Conservation (phyloP, 441 rosid genomes). For the Cnidoscolus chayamansa region DNA sequence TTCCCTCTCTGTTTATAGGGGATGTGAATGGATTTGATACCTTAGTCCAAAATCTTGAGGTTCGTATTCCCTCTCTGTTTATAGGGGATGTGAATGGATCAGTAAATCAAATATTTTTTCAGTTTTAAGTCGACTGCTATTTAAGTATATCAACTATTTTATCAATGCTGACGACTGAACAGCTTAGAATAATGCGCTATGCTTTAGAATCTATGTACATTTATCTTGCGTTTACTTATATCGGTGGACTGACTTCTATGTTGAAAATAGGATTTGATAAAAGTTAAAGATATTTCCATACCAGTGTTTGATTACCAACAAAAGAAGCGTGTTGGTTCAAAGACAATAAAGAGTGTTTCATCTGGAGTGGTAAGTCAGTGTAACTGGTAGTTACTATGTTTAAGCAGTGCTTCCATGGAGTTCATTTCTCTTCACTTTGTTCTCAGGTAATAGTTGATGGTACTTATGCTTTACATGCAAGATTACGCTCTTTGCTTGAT, state of each 20-base stretch:
- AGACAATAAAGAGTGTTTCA: constrained; percentile 56
- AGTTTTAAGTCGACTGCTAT: neutral
- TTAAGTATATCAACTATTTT: no score
- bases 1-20: constrained; percentile 13
- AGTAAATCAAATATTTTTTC: neutral
- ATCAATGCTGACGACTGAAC: neutral
- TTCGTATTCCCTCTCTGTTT: constrained; percentile 28
- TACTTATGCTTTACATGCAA: constrained; percentile 87
- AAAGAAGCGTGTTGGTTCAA: constrained; percentile 57
- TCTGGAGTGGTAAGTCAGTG: constrained; percentile 70
- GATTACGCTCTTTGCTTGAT: constrained; percentile 92
- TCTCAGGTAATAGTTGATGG: constrained; percentile 96
- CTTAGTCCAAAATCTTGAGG: constrained; percentile 79
- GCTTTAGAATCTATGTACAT: constrained; percentile 1
- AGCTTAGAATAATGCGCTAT: neutral
- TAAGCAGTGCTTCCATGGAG: constrained; percentile 19
- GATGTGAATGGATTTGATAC: constrained; percentile 46
- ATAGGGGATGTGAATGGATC: constrained; percentile 13
- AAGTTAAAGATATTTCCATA: constrained; percentile 65
- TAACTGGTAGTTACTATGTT: constrained; percentile 16
- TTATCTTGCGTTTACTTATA: constrained; percentile 9
- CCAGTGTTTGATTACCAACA: constrained; percentile 93
- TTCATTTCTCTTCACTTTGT: constrained; percentile 21
- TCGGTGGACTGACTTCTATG: constrained; percentile 20
- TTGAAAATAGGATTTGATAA: constrained; percentile 66